Percentiles rank a stretch among this genome's conserved stretches.
Evolutionary conservation across 73 alveolate genomes (phyloP).

Genomic region (Stentor coeruleus): DNA sequence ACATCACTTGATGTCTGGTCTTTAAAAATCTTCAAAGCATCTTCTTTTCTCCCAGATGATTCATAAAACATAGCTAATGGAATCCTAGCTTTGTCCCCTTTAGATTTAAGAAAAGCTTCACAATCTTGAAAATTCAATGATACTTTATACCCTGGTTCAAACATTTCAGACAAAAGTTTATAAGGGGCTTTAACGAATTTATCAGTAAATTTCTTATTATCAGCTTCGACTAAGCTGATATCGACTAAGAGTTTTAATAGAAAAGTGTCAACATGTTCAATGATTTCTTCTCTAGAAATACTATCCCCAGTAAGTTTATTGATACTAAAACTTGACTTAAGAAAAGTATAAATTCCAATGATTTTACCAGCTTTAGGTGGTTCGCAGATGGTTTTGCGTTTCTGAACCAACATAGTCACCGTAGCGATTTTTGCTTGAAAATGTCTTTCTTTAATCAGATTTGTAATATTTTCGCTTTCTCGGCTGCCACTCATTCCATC

Average conservation of each 20-base stretch:
- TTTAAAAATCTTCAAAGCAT: constrained; percentile 9
- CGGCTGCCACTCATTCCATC: neutral
- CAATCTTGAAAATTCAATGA: constrained; percentile 12
- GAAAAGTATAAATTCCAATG: neutral
- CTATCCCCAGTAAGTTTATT: neutral
- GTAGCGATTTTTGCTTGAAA: neutral
- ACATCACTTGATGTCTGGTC: neutral
- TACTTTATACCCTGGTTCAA: constrained; percentile 25
- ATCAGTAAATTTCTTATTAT: neutral
- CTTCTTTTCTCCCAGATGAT: constrained; percentile 13
- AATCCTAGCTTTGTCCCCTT: constrained; percentile 2
- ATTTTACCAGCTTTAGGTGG: constrained; percentile 17
- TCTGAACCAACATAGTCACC: neutral
- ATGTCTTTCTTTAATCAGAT: neutral
- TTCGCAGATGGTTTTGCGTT: constrained; percentile 12
- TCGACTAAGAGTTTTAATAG: constrained; percentile 17
- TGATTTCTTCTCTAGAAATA: neutral
- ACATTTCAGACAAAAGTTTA: neutral
- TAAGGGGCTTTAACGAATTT: neutral
- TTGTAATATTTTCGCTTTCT: neutral
- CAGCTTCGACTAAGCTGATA: neutral
- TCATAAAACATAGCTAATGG: constrained; percentile 27
- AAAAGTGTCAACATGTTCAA: constrained; percentile 19
- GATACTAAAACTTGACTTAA: neutral
- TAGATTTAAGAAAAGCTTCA: neutral